Conservation (phyloP, 495 filamentous ascomycete genomes). For the Aspergillus ellipticus region DNA sequence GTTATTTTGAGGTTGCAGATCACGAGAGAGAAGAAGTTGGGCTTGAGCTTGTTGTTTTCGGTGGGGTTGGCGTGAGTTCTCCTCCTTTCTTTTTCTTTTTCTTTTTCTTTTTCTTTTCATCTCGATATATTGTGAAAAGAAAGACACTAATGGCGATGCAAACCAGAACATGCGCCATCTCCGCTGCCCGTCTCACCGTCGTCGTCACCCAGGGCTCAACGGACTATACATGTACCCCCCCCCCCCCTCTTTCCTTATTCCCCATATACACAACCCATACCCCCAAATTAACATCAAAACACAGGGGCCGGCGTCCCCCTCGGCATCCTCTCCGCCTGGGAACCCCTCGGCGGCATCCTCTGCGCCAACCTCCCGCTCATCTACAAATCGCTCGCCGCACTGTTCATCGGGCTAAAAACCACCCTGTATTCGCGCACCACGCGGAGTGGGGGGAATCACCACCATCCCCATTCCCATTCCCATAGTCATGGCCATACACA, state of each 20-base stretch:
- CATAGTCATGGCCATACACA: not conserved
- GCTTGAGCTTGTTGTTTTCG: slow-evolving; percentile 38
- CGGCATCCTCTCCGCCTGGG: slow-evolving; percentile 38
- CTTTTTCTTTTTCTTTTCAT: not conserved
- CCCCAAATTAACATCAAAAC: not conserved
- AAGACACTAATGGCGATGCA: too few species aligned
- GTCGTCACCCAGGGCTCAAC: slow-evolving; percentile 35
- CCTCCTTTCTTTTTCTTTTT: not conserved
- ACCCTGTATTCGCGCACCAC: not conserved
- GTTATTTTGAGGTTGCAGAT: slow-evolving; percentile 29
- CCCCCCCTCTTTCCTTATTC: not conserved
- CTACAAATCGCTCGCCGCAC: not conserved
- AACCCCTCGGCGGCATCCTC: slow-evolving; percentile 42
- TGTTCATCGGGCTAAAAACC: not conserved
- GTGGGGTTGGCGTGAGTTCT: slow-evolving; percentile 31
- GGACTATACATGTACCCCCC: slow-evolving; percentile 36
- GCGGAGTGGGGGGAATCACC: too few species aligned
- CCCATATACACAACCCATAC: not conserved
- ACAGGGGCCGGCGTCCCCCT: slow-evolving; percentile 36
- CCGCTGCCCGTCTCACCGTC: slow-evolving; percentile 33
- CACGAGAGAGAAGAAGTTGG: slow-evolving; percentile 26
- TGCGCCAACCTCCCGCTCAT: slow-evolving; percentile 40
- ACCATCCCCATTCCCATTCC: not conserved
- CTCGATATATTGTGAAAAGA: not conserved
- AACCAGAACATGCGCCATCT: slow-evolving; percentile 38